These are phyloP conservation scores for Boletus semigastroideus DNA, from an alignment of 1,284 basidiomycete species.

Conservation along the genomic window DNA sequence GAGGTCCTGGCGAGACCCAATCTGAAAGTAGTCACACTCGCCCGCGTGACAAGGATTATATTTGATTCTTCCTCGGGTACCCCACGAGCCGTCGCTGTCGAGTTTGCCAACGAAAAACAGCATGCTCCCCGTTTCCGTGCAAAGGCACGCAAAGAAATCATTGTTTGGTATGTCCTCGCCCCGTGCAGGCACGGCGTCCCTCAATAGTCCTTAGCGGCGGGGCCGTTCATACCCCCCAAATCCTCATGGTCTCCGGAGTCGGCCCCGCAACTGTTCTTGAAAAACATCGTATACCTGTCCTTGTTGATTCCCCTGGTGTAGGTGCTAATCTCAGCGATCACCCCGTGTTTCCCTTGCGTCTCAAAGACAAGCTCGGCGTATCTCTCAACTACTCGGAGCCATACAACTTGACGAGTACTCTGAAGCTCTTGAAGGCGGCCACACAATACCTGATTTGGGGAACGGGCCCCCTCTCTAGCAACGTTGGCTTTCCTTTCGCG, in stretches of 20 bases:
- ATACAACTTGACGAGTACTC: conserved; percentile 32
- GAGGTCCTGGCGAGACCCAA: conserved; percentile 62
- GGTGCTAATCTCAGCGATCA: conserved; percentile 64
- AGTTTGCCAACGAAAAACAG: conserved; percentile 42
- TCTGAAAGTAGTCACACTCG: conserved; percentile 54
- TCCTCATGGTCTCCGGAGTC: conserved; percentile 71
- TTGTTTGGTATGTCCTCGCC: conserved; percentile 49
- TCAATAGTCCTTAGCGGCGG: conserved; percentile 47
- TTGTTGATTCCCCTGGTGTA: conserved; percentile 58
- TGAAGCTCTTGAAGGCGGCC: conserved; percentile 37
- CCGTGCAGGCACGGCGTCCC: not conserved
- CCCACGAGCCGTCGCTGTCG: conserved; percentile 59
- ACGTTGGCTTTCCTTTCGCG: conserved; percentile 40
- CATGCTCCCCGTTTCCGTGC: conserved; percentile 38
- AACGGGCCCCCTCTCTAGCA: conserved; percentile 51
- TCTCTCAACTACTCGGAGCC: conserved; percentile 44
- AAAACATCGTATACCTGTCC: conserved; percentile 46
- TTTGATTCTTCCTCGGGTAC: conserved; percentile 49
- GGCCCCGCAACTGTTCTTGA: conserved; percentile 58
- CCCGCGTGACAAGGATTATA: conserved; percentile 53
- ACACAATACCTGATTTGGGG: conserved; percentile 44
- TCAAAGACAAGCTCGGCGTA: conserved; percentile 49
- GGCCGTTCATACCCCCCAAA: conserved; percentile 62
- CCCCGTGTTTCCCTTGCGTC: conserved; percentile 45
- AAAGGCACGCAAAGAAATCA: conserved; percentile 55